These are phyloP conservation scores for Trichosanthes cucumerina DNA, from an alignment of 306 rosid genomes.

Conservation along the genomic window DNA sequence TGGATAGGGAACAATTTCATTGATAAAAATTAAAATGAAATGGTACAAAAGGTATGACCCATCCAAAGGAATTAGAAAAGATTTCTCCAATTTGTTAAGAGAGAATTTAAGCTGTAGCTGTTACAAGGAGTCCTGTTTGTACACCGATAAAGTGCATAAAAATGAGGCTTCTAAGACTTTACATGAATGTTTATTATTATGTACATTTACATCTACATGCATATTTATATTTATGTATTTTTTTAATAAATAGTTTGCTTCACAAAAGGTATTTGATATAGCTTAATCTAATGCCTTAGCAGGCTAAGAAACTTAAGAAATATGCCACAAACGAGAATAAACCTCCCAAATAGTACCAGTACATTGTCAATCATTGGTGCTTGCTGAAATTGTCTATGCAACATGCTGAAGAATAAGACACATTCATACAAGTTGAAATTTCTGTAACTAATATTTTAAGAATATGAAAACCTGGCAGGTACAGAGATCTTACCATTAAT, in stretches of 20 bases:
- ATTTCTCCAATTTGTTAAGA: too few species aligned
- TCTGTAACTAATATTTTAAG: background rate
- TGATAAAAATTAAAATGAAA: too few species aligned
- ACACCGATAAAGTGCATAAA: too few species aligned
- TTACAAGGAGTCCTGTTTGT: too few species aligned
- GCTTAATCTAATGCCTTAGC: too few species aligned
- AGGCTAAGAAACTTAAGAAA: background rate
- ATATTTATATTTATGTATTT: background rate
- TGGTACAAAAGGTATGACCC: too few species aligned
- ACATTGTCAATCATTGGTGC: background rate
- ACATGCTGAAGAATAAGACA: background rate
- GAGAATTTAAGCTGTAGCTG: too few species aligned
- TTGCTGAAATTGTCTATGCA: background rate
- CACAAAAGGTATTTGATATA: background rate
- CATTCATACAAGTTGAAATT: background rate
- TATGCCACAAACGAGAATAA: background rate
- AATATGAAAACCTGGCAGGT: background rate
- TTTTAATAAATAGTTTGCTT: background rate
- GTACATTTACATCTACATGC: background rate
- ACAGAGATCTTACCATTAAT: conserved; percentile 56
- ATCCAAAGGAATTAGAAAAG: too few species aligned
- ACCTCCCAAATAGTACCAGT: background rate
- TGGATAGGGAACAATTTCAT: too few species aligned
- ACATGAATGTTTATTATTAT: background rate
- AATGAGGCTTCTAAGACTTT: too few species aligned